Evolutionary conservation across 176 grass and related monocot species (phyloP).

Genomic region (Oryza meyeriana): DNA sequence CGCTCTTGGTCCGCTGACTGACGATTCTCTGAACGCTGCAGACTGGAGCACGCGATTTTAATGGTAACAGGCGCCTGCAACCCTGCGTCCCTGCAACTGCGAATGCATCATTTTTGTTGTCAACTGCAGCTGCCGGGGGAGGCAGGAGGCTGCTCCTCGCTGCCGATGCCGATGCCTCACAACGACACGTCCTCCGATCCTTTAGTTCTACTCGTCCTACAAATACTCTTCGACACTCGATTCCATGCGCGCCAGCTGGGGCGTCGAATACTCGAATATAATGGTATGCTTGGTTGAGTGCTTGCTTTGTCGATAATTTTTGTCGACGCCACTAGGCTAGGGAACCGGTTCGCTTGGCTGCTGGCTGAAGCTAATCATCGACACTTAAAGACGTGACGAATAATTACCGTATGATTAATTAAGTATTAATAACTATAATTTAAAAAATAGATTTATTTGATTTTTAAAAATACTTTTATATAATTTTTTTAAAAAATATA

Average conservation of each 20-base stretch:
- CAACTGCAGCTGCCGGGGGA: not conserved
- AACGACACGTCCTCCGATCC: slow-evolving; percentile 26
- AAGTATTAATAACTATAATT: no score
- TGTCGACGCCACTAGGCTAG: not conserved
- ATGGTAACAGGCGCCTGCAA: not conserved
- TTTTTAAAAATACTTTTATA: no score
- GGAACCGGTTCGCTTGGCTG: no score
- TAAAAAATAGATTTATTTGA: no score
- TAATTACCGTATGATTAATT: no score
- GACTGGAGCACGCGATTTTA: not conserved
- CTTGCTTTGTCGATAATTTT: slow-evolving; percentile 30
- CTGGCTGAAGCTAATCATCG: no score
- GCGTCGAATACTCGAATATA: not conserved
- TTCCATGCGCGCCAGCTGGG: slow-evolving; percentile 29
- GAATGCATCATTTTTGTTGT: not conserved
- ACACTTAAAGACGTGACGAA: no score
- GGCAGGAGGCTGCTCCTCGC: not conserved
- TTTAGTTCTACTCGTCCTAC: not conserved
- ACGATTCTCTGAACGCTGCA: not conserved
- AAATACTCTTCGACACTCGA: not conserved
- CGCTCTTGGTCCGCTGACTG: not conserved
- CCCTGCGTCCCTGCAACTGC: not conserved
- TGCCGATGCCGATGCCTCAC: not conserved
- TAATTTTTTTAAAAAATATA: no score
- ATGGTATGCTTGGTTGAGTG: slow-evolving; percentile 4